A percentile compares a stretch with the other conserved stretches of the same genome.
Evolutionary conservation across 371 early-diverging fungal genomes (phyloP).

Genomic region (Funneliformis caledonium): DNA sequence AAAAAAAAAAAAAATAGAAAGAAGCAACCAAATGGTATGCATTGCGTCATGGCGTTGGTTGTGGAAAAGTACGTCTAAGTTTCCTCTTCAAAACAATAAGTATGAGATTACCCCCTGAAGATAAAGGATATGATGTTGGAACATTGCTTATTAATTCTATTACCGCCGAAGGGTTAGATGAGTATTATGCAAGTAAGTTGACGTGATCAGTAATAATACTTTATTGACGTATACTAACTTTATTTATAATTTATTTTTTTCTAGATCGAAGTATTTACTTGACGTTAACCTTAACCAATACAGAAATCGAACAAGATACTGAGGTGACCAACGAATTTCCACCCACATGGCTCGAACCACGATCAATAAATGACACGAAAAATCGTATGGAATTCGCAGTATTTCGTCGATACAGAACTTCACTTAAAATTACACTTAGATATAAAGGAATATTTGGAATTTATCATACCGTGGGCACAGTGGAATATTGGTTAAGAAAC

Average conservation of each 20-base stretch:
- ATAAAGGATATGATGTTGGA: slow-evolving; percentile 37
- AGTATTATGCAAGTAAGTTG: not conserved
- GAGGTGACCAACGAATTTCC: not conserved
- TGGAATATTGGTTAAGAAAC: slow-evolving; percentile 11
- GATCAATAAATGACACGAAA: not conserved
- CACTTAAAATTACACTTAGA: not conserved
- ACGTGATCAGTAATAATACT: not conserved
- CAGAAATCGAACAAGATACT: slow-evolving; percentile 3
- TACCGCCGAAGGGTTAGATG: not conserved
- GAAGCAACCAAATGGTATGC: slow-evolving; percentile 39
- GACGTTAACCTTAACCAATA: not conserved
- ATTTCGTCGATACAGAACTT: slow-evolving; percentile 11
- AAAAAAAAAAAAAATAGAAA: not conserved
- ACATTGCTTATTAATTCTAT: slow-evolving; percentile 27
- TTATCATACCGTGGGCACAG: not conserved
- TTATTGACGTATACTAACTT: not conserved
- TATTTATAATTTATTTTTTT: not conserved
- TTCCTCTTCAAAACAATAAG: slow-evolving; percentile 35
- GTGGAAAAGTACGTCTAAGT: slow-evolving; percentile 39
- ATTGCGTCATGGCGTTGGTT: slow-evolving; percentile 38
- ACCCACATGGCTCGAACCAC: not conserved
- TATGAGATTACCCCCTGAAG: slow-evolving; percentile 26
- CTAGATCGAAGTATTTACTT: not conserved
- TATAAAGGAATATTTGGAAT: slow-evolving; percentile 1
- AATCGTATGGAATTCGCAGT: slow-evolving; percentile 14